Evolutionary conservation across 768 basidiomycete species (phyloP).

Genomic region (Termitomyces titanicus): DNA sequence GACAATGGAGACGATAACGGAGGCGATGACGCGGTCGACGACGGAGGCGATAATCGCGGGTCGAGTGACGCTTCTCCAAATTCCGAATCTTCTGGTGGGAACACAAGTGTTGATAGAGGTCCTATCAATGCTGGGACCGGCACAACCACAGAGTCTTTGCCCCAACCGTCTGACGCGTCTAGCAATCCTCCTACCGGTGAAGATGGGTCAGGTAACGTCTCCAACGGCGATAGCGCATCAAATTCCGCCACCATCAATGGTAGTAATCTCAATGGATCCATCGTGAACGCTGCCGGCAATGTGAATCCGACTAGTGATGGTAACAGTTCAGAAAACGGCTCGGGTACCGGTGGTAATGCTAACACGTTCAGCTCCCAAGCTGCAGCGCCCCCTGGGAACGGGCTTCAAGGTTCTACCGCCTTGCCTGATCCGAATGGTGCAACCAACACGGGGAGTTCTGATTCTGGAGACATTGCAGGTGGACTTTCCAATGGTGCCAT

Average conservation of each 20-base stretch:
- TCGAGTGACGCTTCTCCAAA: constrained; percentile 1
- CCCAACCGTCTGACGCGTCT: constrained; percentile 1
- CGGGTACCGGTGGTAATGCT: background rate
- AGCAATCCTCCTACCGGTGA: background rate
- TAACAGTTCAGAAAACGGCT: background rate
- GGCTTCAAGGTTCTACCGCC: constrained; percentile 8
- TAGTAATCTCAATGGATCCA: constrained; percentile 1
- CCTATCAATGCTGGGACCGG: constrained; percentile 1
- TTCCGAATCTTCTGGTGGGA: background rate
- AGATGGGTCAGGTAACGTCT: background rate
- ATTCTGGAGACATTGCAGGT: background rate
- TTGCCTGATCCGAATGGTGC: constrained; percentile 7
- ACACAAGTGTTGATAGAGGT: constrained; percentile 1
- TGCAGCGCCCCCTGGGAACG: background rate
- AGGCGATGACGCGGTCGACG: too few relatives aligned
- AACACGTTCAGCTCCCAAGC: background rate
- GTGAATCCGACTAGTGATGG: constrained; percentile 1
- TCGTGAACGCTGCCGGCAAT: constrained; percentile 1
- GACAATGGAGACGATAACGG: constrained; percentile 9
- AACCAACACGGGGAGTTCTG: background rate
- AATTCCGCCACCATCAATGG: background rate
- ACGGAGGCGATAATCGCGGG: too few relatives aligned
- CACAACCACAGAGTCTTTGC: constrained; percentile 6
- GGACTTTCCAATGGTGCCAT: constrained; percentile 42
- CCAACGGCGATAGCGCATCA: constrained; percentile 1